Base-by-base conservation (phyloP, 140 eudicot genomes). In the Erigeron philadelphicus region DNA sequence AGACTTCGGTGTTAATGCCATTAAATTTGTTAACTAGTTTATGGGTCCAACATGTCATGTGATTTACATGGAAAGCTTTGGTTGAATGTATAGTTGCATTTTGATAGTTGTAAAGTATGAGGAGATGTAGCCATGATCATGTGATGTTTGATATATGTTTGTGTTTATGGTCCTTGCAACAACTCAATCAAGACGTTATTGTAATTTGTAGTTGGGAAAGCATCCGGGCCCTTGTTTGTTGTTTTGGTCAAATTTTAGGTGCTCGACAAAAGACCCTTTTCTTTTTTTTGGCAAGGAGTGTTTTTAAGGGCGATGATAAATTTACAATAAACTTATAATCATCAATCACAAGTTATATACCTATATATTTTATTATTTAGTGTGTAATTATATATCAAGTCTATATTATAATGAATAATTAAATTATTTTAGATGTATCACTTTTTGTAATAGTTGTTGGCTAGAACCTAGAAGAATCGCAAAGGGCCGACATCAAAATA, bases 1-100 rank as follows among this genome's bases (percentile, higher is more conserved):
- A 15, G 59, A 44, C 1, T 61, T 40, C 16, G 40, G 13, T 61
- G 35, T 18, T 16, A 18, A 8, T 61, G 18, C 11, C 40, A 18
- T 6, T 11, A 72, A 12, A 52, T 35, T 46, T 38, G 59, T 38
- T 43, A 10, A 13, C 47, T 38, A 4, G 25, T 25, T 40, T 7
- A 64, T 53, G 58, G 57, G 72, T 41, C 66, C 78, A 64, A 73
- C 57, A 64, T 11, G 13, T 48, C 58, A 70, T 57, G 67, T 70
- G 75, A 8, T 19, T 42, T 49, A 25, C 18, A 56, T 70, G 45
- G 53, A 70, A 17, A 42, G 55, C 49, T 8, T 71, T 72, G 40
- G 61, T 68, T 61, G 66, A 42, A 42, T 47, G 66, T 56, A 42
- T 56, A 11, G 46, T 52, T 42, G 43, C 9, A 16, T 56, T 40